Conservation (phyloP, 371 early-diverging fungal species). For the Circinella umbellata region DNA sequence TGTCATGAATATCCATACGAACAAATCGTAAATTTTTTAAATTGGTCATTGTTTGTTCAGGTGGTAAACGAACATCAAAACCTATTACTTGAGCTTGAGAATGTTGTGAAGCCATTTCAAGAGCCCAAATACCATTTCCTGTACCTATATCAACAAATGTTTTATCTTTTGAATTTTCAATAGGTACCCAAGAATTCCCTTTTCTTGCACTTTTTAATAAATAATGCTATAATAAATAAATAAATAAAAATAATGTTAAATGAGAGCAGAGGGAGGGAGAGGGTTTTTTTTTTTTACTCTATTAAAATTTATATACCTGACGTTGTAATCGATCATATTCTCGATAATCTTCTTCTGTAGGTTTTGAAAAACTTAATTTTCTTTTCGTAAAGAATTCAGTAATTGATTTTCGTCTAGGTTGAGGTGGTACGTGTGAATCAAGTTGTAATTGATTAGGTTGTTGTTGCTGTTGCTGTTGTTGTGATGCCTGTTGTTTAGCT, state of each 20-base stretch:
- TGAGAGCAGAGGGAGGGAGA: too few relatives aligned
- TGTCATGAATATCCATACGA: constrained; percentile 35
- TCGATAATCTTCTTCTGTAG: constrained; percentile 39
- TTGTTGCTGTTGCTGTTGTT: constrained; percentile 1
- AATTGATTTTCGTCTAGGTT: constrained; percentile 49
- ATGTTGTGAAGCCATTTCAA: constrained; percentile 63
- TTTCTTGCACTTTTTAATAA: constrained; percentile 51
- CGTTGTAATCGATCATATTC: constrained; percentile 52
- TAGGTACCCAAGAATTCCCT: constrained; percentile 40
- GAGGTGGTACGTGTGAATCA: background rate
- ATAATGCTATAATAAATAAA: constrained; percentile 48
- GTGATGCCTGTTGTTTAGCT: constrained; percentile 3
- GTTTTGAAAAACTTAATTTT: constrained; percentile 37
- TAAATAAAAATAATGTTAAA: too few relatives aligned
- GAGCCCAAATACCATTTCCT: constrained; percentile 62
- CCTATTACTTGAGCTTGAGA: constrained; percentile 53
- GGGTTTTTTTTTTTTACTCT: too few relatives aligned
- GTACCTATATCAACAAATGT: constrained; percentile 59
- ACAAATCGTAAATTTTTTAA: constrained; percentile 40
- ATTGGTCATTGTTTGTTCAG: constrained; percentile 28
- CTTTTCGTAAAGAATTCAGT: constrained; percentile 51
- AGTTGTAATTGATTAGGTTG: constrained; percentile 3
- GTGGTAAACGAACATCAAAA: constrained; percentile 56
- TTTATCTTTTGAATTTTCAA: constrained; percentile 36
- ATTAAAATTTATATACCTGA: too few relatives aligned